Conservation (phyloP, 176 grass and related monocot species). For the Pontederia paniculata region DNA sequence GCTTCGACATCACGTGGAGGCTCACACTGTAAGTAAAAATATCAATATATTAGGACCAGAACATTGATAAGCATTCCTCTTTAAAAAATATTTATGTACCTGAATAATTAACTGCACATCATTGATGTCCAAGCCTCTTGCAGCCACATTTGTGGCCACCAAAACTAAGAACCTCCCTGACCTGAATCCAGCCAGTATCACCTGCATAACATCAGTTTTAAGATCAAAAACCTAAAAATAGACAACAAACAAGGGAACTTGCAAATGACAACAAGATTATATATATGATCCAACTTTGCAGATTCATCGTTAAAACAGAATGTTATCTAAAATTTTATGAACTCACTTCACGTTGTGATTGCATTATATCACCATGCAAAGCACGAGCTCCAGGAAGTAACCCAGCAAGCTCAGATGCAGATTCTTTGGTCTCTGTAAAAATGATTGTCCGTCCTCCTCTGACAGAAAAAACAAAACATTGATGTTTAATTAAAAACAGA, state of each 20-base stretch:
- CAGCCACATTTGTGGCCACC: conserved; percentile 97
- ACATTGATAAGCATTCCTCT: conserved; percentile 3
- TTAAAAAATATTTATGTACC: conserved; percentile 25
- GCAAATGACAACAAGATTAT: no score
- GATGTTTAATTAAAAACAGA: conserved; percentile 3
- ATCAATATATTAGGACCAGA: conserved; percentile 10
- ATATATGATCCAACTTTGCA: no score
- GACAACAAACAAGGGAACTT: neutral
- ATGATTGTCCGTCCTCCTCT: conserved; percentile 91
- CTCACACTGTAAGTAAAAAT: conserved; percentile 63
- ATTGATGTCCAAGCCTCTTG: conserved; percentile 84
- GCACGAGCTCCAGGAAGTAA: conserved; percentile 73
- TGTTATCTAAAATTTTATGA: neutral
- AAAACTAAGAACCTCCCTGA: conserved; percentile 70
- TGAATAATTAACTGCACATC: conserved; percentile 98
- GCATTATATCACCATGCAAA: conserved; percentile 84
- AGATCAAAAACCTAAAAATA: neutral
- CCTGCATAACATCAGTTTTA: conserved; percentile 32
- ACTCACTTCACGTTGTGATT: conserved; percentile 91
- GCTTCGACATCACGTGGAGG: conserved; percentile 97
- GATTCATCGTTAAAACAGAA: no score
- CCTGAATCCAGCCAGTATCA: conserved; percentile 90
- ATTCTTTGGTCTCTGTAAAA: conserved; percentile 88
- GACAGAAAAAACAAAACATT: neutral
- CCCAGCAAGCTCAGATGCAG: conserved; percentile 55